Evolutionary conservation across 2,329 filamentous ascomycete species (phyloP).

Genomic region (Pseudocercospora crystallina): DNA sequence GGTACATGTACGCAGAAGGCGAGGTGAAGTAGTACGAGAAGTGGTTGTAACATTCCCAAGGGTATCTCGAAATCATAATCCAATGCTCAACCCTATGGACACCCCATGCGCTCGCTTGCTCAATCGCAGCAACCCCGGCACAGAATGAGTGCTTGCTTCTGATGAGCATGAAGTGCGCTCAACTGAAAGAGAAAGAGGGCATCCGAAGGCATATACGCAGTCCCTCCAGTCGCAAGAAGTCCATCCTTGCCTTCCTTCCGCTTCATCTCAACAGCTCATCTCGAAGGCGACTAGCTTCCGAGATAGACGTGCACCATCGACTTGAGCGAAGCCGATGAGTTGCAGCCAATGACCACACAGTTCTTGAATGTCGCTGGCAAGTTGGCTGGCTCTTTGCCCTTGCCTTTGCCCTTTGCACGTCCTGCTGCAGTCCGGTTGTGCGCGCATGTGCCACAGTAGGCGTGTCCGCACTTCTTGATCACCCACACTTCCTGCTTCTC

Average conservation of each 20-base stretch:
- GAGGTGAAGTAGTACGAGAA: no score
- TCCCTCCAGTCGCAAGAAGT: not conserved
- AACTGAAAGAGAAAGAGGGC: no score
- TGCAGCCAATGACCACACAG: conserved; percentile 48
- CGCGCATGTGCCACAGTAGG: conserved; percentile 56
- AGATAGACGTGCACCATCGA: conserved; percentile 31
- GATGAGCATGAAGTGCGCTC: no score
- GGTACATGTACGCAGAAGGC: no score
- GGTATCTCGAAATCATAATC: no score
- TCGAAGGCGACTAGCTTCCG: conserved; percentile 24
- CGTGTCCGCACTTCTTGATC: conserved; percentile 83
- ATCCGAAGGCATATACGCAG: no score
- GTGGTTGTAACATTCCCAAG: no score
- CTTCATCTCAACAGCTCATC: not conserved
- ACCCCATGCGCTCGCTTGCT: no score
- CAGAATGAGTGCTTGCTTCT: no score
- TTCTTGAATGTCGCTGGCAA: conserved; percentile 42
- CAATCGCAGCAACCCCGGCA: no score
- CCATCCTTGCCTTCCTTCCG: not conserved
- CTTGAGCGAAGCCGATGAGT: conserved; percentile 11
- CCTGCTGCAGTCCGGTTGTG: conserved; percentile 34
- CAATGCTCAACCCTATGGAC: no score
- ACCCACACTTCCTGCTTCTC: conserved; percentile 88
- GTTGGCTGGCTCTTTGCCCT: conserved; percentile 35
- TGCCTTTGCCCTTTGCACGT: conserved; percentile 31